These are phyloP conservation scores for Crithidia expoeki DNA, from an alignment of 208 protist species.

Conservation along the genomic window DNA sequence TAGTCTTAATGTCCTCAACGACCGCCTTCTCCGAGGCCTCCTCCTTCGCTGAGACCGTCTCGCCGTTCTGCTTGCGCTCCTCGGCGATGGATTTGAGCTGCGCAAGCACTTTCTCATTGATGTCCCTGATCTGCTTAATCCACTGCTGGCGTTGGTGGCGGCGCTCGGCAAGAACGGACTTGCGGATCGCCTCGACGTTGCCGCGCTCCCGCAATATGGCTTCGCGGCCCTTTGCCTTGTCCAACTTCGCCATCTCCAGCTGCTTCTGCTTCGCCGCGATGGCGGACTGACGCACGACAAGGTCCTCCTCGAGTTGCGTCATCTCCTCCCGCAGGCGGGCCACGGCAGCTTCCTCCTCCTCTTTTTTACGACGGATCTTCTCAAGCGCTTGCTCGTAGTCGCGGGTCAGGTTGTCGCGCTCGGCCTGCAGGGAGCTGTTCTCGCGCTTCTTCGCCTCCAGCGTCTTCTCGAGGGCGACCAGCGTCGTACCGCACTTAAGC, in stretches of 20 bases:
- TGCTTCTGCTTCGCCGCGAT: conserved; percentile 86
- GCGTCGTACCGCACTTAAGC: conserved; percentile 70
- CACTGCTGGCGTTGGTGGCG: conserved; percentile 87
- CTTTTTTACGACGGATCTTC: conserved; percentile 88
- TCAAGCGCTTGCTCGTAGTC: conserved; percentile 91
- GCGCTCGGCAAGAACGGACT: conserved; percentile 71
- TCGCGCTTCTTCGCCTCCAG: conserved; percentile 83
- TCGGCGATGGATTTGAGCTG: conserved; percentile 71
- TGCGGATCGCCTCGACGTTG: conserved; percentile 72
- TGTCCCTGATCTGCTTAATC: conserved; percentile 90
- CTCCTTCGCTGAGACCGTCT: conserved; percentile 68
- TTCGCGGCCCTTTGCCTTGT: conserved; percentile 86
- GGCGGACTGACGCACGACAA: conserved; percentile 65
- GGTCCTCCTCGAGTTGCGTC: conserved; percentile 79
- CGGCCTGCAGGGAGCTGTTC: conserved; percentile 72
- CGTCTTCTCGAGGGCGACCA: conserved; percentile 75
- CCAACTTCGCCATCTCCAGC: conserved; percentile 86
- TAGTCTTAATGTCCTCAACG: conserved; percentile 81
- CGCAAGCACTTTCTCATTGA: conserved; percentile 86
- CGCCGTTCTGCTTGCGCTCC: conserved; percentile 76
- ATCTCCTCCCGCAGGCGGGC: conserved; percentile 81
- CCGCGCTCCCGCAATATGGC: conserved; percentile 79
- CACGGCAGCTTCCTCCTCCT: conserved; percentile 79
- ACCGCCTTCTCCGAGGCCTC: conserved; percentile 77
- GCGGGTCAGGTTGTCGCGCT: conserved; percentile 71